Base-by-base conservation (phyloP, 2,329 filamentous ascomycete species). In the Cucurbitaria berberidis region DNA sequence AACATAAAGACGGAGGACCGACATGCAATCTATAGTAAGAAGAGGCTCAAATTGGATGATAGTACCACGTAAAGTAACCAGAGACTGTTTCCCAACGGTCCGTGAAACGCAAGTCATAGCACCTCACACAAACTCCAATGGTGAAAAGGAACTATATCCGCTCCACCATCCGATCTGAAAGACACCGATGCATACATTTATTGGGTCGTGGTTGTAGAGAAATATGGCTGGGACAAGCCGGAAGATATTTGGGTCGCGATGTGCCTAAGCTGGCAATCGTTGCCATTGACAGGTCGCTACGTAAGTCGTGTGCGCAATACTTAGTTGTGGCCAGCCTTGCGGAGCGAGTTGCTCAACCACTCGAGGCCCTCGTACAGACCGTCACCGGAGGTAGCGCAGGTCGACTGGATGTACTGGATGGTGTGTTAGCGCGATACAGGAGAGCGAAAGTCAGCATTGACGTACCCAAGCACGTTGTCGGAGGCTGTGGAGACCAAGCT, bases 291-390 rank as follows among this genome's bases (percentile, higher is more conserved):
- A 48, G 46, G 56, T 64, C 59, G 66, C 64, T 64, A 60, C 64
- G 54, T 61, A 62, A 47, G 51, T 53, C 52, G 43, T 46, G 50
- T 36, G 53, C 45, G 34, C 40, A 40, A 22, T 43, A 35, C 60
- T 72, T 74, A 81, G 69, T 78, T 75, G 77, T 81, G 79, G 63
- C 78, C 78, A 52, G 78, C 78, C 77, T 81, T 81, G 77, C 79
- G 78, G 70, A 81, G 79, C 59, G 79, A 80, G 76, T 80, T 81
- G 77, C 78, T 80, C 74, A 81, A 73, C 79, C 79, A 81, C 69
- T 82, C 93, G 74, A 98, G 91, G 88, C 93, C 93, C 83, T 98
- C 93, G 81, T 98, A 98, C 74, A 98, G 90, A 91, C 93, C 93
- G 80, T 98, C 95, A 86, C 93, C 93, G 67, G 93, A 96, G 69